These are phyloP conservation scores for Lipomyces sp. DNA, from an alignment of 805 yeast species.

Conservation along the genomic window DNA sequence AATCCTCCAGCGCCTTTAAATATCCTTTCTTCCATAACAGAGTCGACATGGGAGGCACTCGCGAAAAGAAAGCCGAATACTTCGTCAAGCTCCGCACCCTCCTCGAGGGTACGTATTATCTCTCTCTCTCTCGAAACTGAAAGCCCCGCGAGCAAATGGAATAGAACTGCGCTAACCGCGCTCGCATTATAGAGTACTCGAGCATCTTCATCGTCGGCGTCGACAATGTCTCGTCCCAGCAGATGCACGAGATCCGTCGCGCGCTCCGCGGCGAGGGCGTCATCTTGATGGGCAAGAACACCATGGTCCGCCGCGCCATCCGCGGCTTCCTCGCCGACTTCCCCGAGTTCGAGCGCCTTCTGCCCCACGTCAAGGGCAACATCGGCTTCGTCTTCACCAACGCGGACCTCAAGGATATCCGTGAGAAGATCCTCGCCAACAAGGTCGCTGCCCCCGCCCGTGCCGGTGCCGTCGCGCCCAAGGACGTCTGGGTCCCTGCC, in stretches of 20 bases:
- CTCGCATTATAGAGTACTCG: constrained; percentile 68
- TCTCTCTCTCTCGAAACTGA: not conserved
- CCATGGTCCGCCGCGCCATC: constrained; percentile 99
- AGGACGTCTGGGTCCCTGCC: constrained; percentile 96
- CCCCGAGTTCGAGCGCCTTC: constrained; percentile 92
- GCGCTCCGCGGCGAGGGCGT: constrained; percentile 91
- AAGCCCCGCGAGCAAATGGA: too few species aligned
- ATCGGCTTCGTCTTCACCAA: constrained; percentile 99
- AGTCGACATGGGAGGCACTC: constrained; percentile 99
- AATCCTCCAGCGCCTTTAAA: constrained; percentile 60
- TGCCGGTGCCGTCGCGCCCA: constrained; percentile 99
- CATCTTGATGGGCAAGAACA: constrained; percentile 99
- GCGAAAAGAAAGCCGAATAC: constrained; percentile 96
- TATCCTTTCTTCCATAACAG: constrained; percentile 71
- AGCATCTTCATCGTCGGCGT: constrained; percentile 99
- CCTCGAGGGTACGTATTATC: constrained; percentile 49
- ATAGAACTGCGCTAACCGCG: too few species aligned
- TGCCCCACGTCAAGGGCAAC: constrained; percentile 96
- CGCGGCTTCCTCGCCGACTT: constrained; percentile 90
- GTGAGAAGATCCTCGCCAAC: constrained; percentile 84
- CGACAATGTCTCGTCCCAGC: constrained; percentile 98
- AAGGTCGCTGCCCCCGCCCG: constrained; percentile 99
- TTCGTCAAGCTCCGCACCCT: constrained; percentile 91
- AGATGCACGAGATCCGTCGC: constrained; percentile 98
- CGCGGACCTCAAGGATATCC: constrained; percentile 84